phyloP scores from a whole-genome alignment of 805 yeast genomes.

The Metschnikowia noctiluminum region DNA sequence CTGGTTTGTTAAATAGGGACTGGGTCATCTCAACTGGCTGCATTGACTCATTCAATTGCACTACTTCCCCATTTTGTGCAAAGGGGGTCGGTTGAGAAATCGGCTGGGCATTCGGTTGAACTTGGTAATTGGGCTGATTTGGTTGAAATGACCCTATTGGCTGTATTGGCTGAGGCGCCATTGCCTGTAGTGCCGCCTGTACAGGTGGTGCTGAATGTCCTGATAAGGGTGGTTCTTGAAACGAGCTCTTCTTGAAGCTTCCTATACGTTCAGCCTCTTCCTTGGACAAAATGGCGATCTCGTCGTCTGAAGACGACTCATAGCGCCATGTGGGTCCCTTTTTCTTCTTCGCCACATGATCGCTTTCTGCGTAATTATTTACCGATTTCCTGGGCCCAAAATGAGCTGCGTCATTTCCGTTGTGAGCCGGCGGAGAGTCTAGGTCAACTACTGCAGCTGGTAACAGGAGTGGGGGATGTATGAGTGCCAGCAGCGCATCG shows the following conservation, averaged over 20 bases:
- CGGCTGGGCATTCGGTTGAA: no score
- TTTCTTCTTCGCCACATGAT: not conserved
- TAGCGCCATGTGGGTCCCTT: not conserved
- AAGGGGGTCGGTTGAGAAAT: no score
- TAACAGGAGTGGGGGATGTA: not conserved
- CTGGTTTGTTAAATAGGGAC: not conserved
- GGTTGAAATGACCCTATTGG: slow-evolving; percentile 13
- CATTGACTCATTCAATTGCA: no score
- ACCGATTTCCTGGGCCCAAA: not conserved
- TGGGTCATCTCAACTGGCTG: no score
- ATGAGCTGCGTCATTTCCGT: not conserved
- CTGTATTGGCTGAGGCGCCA: no score
- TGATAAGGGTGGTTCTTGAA: slow-evolving; percentile 6
- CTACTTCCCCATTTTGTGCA: no score
- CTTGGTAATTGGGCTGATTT: slow-evolving; percentile 23
- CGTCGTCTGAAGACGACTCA: slow-evolving; percentile 20
- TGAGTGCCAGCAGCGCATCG: not conserved
- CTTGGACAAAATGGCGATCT: slow-evolving; percentile 27
- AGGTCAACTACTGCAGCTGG: not conserved
- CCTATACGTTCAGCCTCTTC: slow-evolving; percentile 27
- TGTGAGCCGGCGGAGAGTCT: not conserved
- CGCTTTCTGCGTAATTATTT: not conserved
- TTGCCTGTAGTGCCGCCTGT: not conserved
- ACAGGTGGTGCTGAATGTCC: not conserved
- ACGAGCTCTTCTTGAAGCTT: slow-evolving; percentile 25